Conservation (phyloP, 139 green algal genomes). For the Chlamydomonas sp. region DNA sequence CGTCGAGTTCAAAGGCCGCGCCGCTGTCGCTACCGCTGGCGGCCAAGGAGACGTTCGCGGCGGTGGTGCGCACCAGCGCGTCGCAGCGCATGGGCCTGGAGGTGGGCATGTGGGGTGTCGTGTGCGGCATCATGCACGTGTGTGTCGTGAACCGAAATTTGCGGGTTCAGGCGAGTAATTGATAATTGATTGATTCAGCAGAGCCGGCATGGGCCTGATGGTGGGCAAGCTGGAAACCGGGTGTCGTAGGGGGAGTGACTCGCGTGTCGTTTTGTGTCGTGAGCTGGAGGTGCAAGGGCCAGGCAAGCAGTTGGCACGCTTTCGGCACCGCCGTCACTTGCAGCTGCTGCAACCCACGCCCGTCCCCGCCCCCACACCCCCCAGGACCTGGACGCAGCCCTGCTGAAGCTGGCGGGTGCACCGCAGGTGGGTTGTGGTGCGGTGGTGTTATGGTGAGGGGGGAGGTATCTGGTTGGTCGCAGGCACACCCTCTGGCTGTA, state of each 20-base stretch:
- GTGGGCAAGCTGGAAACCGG: too few species aligned
- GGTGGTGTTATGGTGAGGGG: not conserved
- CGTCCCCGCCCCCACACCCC: not conserved
- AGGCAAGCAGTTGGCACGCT: not conserved
- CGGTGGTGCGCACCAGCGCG: conserved; percentile 73
- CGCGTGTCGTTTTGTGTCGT: too few species aligned
- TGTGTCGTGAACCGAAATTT: conserved; percentile 10
- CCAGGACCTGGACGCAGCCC: conserved; percentile 33
- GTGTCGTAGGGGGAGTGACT: too few species aligned
- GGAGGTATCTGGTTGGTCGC: too few species aligned
- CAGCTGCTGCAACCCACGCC: not conserved
- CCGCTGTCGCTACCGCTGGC: conserved; percentile 35
- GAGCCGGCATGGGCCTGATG: too few species aligned
- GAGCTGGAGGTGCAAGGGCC: too few species aligned
- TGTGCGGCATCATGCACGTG: conserved; percentile 2
- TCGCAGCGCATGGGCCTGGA: conserved; percentile 66
- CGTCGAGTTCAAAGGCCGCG: not conserved
- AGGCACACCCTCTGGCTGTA: too few species aligned
- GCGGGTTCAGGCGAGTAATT: not conserved
- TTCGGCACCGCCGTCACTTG: not conserved
- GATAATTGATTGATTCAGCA: too few species aligned
- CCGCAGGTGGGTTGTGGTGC: conserved; percentile 22
- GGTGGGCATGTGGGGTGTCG: conserved; percentile 47
- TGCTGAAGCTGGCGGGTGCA: conserved; percentile 50
- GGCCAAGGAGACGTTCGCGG: conserved; percentile 38